A percentile compares a stretch with the other conserved stretches of the same genome.
Conservation (phyloP, 2,329 filamentous ascomycete species). For the Apiospora hydei region DNA sequence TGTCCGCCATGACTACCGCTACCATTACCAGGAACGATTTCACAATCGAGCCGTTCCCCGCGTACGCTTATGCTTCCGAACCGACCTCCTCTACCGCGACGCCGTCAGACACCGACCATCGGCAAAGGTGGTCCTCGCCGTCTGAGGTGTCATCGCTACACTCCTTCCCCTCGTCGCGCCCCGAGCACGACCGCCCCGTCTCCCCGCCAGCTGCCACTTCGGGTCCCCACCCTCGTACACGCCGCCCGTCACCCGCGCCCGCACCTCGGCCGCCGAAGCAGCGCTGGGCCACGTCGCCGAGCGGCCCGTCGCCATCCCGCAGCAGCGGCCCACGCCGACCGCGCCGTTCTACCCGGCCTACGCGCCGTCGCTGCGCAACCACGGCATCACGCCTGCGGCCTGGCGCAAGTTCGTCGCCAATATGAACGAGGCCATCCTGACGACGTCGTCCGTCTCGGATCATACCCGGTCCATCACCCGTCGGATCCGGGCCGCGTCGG, state of each 20-base stretch:
- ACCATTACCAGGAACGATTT: neutral
- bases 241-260: neutral
- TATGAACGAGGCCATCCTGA: conserved; percentile 3
- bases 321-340: neutral
- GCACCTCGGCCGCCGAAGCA: neutral
- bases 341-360: conserved; percentile 15
- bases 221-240: neutral
- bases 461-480: neutral
- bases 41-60: neutral
- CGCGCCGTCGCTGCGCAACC: neutral
- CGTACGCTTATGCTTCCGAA: neutral
- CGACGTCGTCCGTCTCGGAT: neutral
- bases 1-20: neutral
- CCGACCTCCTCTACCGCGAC: neutral
- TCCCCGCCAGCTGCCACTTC: neutral
- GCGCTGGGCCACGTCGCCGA: neutral
- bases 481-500: neutral
- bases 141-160: neutral
- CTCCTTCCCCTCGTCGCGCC: neutral
- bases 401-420: conserved; percentile 14
- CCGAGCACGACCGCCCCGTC: neutral
- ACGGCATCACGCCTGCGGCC: neutral
- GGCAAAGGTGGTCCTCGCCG: neutral
- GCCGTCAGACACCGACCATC: neutral
- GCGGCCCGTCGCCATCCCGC: conserved; percentile 1